These are phyloP conservation scores for Fusarium buharicum DNA, from an alignment of 2,329 filamentous ascomycete species.

Conservation along the genomic window DNA sequence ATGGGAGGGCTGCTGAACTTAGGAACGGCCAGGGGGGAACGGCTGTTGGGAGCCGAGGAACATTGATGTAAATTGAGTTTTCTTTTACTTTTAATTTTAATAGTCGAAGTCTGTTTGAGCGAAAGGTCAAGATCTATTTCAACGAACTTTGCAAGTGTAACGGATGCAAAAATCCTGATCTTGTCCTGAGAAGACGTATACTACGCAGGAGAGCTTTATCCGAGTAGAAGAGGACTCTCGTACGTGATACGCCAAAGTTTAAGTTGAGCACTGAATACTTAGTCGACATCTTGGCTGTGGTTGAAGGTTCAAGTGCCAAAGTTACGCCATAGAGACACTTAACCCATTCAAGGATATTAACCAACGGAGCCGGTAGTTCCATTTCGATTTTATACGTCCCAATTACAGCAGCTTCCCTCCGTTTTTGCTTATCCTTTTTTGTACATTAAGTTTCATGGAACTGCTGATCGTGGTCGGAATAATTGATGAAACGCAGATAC, in stretches of 20 bases:
- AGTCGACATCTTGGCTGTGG: neutral
- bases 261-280: neutral
- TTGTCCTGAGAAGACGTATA: too few species aligned
- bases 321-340: neutral
- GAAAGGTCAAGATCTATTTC: too few species aligned
- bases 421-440: neutral
- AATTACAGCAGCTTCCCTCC: constrained; percentile 2
- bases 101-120: too few species aligned
- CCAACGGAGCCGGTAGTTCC: neutral
- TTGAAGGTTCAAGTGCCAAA: neutral
- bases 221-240: too few species aligned
- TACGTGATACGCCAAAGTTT: too few species aligned
- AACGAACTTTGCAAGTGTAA: too few species aligned
- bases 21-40: constrained; percentile 2
- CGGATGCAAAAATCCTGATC: too few species aligned
- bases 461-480: constrained; percentile 3
- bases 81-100: too few species aligned
- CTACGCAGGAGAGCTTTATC: too few species aligned
- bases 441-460: constrained; percentile 21
- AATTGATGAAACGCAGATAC: constrained; percentile 5
- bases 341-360: neutral
- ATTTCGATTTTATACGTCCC: constrained; percentile 1
- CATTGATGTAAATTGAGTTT: neutral
- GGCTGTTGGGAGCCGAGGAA: neutral
- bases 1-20: constrained; percentile 6